Base-by-base conservation (phyloP, 352 stramenopile species). In the Elongisporangium anandrum region DNA sequence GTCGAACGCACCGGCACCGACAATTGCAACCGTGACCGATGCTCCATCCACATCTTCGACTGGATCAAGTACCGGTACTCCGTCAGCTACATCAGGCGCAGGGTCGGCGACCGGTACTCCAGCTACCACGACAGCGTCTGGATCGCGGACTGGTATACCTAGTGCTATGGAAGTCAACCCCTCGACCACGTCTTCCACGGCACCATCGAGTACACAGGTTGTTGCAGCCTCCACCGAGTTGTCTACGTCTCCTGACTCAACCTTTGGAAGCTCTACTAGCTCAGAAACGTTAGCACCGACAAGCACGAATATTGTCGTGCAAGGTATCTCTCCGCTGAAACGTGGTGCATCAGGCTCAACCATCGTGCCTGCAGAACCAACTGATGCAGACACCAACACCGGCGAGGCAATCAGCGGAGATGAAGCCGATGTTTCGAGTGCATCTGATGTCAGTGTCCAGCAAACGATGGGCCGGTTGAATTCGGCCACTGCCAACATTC, bases 401-500 rank as follows among this genome's bases (percentile, higher is more conserved):
- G 29, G 29, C 9, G 29, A 41, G 9, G 29, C 29, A 15, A 41
- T 4, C 9, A 41, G 29, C 29, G 29, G 5, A 41, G 1, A 41
- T 8, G 29, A 41, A 41, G 29, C 29, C 29, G 29, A 41, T 41
- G 29, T 34, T 8, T 34, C 29, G 1, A 41, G 29, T 15, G 29
- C 29, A 41, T 41, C 29, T 15, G 29, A 64, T 16, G 39, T 64
- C 20, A 21, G 21, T 10, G 24, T 56, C 39, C 38, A 57, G 8
- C 26, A 59, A 13, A 22, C 7, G 2, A 23, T 19, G 39, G 19
- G 26, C 29, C 29, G 20, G 22, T 2, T 59, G n/a, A 20, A 23
- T 59, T 59, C 39, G 24, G 29, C 19, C 57, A 19, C 19, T 76
- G 7, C 15, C 2, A 29, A 56, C 0, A 17, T 81, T 22, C 70